Evolutionary conservation across 768 basidiomycete genomes (phyloP).

Genomic region (Suillus clintonianus): DNA sequence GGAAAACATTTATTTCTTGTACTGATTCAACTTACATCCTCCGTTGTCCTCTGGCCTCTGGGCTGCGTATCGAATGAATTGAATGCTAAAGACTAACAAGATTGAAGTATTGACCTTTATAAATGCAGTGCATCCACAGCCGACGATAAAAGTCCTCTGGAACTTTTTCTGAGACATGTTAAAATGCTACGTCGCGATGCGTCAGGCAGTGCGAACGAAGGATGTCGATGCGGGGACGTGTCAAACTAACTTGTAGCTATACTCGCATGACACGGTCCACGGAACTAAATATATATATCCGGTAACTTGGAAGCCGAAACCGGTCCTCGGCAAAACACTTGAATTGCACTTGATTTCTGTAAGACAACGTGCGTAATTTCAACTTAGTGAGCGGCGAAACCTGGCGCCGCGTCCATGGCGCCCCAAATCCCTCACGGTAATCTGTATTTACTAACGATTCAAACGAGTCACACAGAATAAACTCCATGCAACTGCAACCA

Average conservation of each 20-base stretch:
- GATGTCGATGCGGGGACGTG: background rate
- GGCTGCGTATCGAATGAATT: constrained; percentile 46
- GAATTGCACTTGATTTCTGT: background rate
- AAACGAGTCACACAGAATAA: too few relatives aligned
- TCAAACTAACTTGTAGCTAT: background rate
- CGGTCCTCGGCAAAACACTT: background rate
- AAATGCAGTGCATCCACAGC: constrained; percentile 76
- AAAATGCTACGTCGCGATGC: background rate
- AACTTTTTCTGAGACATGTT: constrained; percentile 9
- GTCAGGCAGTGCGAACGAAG: background rate
- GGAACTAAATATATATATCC: background rate
- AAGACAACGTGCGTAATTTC: too few relatives aligned
- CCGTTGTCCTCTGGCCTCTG: constrained; percentile 62
- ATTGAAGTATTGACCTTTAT: constrained; percentile 56
- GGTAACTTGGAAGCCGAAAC: background rate
- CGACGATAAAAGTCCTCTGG: constrained; percentile 58
- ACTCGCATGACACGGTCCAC: background rate
- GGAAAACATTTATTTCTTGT: background rate
- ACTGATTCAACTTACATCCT: constrained; percentile 53
- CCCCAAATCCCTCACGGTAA: too few relatives aligned
- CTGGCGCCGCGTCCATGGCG: too few relatives aligned
- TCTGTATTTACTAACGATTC: too few relatives aligned
- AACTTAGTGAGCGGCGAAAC: too few relatives aligned
- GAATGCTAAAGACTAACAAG: background rate
- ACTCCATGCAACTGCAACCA: background rate